Percentiles rank a stretch among this genome's conserved stretches.
phyloP scores from a whole-genome alignment of 129 eudicot species.

The Lonicera japonica region DNA sequence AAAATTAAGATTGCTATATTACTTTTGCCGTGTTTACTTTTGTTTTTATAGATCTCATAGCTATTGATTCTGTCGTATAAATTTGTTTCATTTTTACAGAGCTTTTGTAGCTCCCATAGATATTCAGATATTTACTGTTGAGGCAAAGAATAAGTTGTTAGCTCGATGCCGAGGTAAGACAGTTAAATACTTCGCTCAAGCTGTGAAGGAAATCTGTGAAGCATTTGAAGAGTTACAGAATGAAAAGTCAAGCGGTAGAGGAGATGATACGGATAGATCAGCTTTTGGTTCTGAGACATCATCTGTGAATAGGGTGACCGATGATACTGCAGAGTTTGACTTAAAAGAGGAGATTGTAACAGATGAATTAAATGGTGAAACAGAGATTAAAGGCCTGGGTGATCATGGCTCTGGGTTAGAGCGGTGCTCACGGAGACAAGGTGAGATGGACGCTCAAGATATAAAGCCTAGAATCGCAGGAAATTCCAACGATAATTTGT shows the following conservation, averaged over 20 bases:
- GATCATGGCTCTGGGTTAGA: constrained; percentile 43
- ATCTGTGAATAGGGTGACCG: constrained; percentile 28
- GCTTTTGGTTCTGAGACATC: constrained; percentile 36
- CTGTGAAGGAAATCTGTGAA: constrained; percentile 73
- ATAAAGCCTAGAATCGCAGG: constrained; percentile 25
- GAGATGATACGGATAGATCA: constrained; percentile 36
- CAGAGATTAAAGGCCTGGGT: constrained; percentile 22
- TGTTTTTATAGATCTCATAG: too few species aligned
- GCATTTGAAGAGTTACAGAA: constrained; percentile 44
- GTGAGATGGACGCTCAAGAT: constrained; percentile 28
- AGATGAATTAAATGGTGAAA: constrained; percentile 30
- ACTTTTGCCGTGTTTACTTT: background rate
- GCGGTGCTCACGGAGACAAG: constrained; percentile 39
- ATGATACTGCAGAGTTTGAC: constrained; percentile 21
- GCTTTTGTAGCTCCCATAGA: constrained; percentile 87
- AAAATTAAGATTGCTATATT: background rate
- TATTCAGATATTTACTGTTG: constrained; percentile 66
- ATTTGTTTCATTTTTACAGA: constrained; percentile 34
- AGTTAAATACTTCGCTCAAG: constrained; percentile 58
- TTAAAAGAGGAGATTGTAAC: constrained; percentile 16
- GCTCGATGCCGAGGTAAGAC: constrained; percentile 63
- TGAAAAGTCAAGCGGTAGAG: constrained; percentile 27
- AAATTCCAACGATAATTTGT: constrained; percentile 15
- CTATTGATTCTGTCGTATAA: background rate
- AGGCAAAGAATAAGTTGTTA: constrained; percentile 45